phyloP scores from a whole-genome alignment of 306 rosid species.

The Calophaca sinica region DNA sequence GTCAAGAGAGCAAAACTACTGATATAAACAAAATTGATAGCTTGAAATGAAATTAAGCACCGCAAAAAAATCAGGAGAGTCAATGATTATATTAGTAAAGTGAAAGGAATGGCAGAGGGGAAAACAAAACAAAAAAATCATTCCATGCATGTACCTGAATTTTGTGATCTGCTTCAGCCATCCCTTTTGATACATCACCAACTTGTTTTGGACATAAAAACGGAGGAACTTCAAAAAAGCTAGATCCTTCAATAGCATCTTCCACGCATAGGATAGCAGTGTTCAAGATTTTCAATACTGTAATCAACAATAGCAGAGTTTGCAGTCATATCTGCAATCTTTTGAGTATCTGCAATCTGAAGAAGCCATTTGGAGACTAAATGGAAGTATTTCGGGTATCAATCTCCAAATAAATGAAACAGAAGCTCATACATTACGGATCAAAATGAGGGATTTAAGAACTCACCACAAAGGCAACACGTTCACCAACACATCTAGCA shows the following conservation, averaged over 20 bases:
- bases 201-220: slow-evolving; percentile 58
- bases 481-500: slow-evolving; percentile 69
- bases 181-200: slow-evolving; percentile 83
- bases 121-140: background rate
- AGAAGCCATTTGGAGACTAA: slow-evolving; percentile 41
- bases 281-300: slow-evolving; percentile 60
- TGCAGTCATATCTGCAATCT: slow-evolving; percentile 72
- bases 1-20: too few species aligned
- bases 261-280: slow-evolving; percentile 75
- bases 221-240: slow-evolving; percentile 70
- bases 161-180: slow-evolving; percentile 81
- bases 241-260: slow-evolving; percentile 77
- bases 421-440: background rate
- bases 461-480: slow-evolving; percentile 66
- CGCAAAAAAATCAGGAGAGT: too few species aligned
- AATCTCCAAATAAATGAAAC: slow-evolving; percentile 21
- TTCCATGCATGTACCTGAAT: slow-evolving; percentile 63
- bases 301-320: slow-evolving; percentile 69
- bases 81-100: too few species aligned
- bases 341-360: slow-evolving; percentile 49
- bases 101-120: background rate
- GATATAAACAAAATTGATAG: too few species aligned
- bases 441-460: too few species aligned
- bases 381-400: slow-evolving; percentile 19
- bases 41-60: too few species aligned